A percentile compares a stretch with the other conserved stretches of the same genome.
Evolutionary conservation across 306 rosid genomes (phyloP).

Genomic region (Gastrolobium bilobum): DNA sequence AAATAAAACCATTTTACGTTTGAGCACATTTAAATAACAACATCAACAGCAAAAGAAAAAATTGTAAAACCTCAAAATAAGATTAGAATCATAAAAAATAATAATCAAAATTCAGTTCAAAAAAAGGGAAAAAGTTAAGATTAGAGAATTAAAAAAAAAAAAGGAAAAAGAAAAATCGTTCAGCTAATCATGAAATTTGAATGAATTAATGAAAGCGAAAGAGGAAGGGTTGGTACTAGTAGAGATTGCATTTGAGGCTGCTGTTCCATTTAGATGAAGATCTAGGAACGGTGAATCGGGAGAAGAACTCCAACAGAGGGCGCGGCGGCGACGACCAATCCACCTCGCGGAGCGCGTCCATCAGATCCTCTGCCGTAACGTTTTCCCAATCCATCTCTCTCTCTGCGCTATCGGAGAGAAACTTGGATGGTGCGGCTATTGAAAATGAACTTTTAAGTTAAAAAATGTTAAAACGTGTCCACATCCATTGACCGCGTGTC

Average conservation of each 20-base stretch:
- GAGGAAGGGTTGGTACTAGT: constrained; percentile 69
- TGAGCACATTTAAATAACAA: not conserved
- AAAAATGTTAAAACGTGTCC: too few relatives aligned
- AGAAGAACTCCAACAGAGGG: constrained; percentile 91
- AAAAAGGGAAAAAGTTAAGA: not conserved
- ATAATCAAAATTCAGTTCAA: not conserved
- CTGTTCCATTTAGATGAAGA: constrained; percentile 88
- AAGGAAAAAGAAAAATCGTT: not conserved
- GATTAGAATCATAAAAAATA: not conserved
- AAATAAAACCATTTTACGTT: not conserved
- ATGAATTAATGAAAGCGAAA: too few relatives aligned
- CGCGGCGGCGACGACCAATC: constrained; percentile 99
- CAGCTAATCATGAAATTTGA: not conserved
- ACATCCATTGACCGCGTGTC: too few relatives aligned
- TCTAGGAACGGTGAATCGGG: constrained; percentile 86
- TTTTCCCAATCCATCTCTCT: constrained; percentile 90
- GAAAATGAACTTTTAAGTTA: too few relatives aligned
- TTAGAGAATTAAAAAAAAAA: not conserved
- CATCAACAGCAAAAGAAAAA: not conserved
- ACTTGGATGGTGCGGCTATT: not conserved
- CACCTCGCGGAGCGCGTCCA: constrained; percentile 97
- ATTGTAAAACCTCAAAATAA: not conserved
- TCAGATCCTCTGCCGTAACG: constrained; percentile 95
- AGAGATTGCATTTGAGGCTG: constrained; percentile 99
- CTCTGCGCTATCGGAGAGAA: not conserved